Conservation (phyloP, 2,329 filamentous ascomycete species). For the Penicillium expansum region DNA sequence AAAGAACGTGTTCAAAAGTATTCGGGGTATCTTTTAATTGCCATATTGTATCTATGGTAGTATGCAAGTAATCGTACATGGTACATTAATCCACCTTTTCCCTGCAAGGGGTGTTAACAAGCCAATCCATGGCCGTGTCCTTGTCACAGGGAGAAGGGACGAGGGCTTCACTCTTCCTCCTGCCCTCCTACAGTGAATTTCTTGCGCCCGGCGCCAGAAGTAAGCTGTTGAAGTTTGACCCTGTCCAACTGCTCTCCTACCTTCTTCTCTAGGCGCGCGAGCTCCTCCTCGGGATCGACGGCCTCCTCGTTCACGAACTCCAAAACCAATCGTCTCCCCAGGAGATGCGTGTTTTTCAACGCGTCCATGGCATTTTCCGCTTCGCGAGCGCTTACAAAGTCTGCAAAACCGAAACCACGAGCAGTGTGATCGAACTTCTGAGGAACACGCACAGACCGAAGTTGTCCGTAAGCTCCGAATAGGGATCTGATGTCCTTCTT, state of each 20-base stretch:
- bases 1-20: conserved; percentile 34
- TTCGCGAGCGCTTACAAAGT: conserved; percentile 88
- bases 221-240: conserved; percentile 84
- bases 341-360: conserved; percentile 85
- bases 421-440: conserved; percentile 89
- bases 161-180: conserved; percentile 55
- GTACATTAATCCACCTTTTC: conserved; percentile 19
- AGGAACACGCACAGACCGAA: conserved; percentile 87
- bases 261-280: conserved; percentile 96
- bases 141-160: conserved; percentile 34
- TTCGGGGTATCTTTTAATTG: conserved; percentile 28
- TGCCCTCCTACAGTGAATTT: conserved; percentile 79
- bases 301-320: conserved; percentile 88
- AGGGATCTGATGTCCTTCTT: conserved; percentile 88
- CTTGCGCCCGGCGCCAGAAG: conserved; percentile 68
- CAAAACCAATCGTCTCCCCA: conserved; percentile 83
- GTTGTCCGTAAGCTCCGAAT: conserved; percentile 85
- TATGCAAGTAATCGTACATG: conserved; percentile 31
- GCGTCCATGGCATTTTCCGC: conserved; percentile 88
- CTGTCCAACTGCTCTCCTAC: conserved; percentile 86
- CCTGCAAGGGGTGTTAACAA: conserved; percentile 37
- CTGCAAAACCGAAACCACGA: conserved; percentile 93
- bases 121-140: conserved; percentile 27
- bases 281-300: conserved; percentile 90
- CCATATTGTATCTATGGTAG: conserved; percentile 17